Conservation (phyloP, 2,329 filamentous ascomycete species). For the Colletotrichum gigasporum region DNA sequence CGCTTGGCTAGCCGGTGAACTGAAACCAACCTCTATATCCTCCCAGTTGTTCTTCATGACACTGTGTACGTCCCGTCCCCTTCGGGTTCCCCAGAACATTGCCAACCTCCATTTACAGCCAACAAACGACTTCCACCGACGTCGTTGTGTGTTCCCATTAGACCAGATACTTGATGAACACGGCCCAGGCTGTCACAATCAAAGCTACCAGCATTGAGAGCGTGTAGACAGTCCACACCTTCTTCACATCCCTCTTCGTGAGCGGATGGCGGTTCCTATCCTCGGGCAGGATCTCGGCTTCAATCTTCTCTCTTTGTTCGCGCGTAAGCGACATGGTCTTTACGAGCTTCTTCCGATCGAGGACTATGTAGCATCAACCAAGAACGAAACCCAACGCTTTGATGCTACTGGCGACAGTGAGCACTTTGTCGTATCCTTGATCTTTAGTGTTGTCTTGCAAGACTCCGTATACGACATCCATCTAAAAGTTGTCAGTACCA, state of each 20-base stretch:
- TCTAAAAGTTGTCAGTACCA: slow-evolving; percentile 22
- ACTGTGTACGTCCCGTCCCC: too few species aligned
- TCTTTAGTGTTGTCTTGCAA: slow-evolving; percentile 34
- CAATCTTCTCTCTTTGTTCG: slow-evolving; percentile 29
- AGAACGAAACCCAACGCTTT: slow-evolving; percentile 34
- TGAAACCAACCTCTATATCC: too few species aligned
- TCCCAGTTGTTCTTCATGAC: too few species aligned
- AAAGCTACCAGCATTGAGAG: slow-evolving; percentile 31
- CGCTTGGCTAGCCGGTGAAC: too few species aligned
- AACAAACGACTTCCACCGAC: too few species aligned
- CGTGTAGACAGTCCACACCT: slow-evolving; percentile 27
- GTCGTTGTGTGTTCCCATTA: too few species aligned
- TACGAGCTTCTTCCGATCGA: slow-evolving; percentile 34
- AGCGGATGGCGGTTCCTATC: slow-evolving; percentile 33
- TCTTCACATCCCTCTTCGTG: slow-evolving; percentile 29
- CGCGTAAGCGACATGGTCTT: slow-evolving; percentile 36
- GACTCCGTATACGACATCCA: slow-evolving; percentile 37
- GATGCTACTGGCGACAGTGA: slow-evolving; percentile 32
- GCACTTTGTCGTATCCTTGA: slow-evolving; percentile 33
- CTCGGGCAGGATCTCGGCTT: slow-evolving; percentile 27
- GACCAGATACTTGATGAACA: slow-evolving; percentile 36
- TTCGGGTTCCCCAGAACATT: too few species aligned
- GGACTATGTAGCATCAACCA: slow-evolving; percentile 33
- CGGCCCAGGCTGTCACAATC: slow-evolving; percentile 30
- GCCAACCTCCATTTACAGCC: too few species aligned